Conservation (phyloP, 768 basidiomycete genomes). For the Amanita polypyramis region DNA sequence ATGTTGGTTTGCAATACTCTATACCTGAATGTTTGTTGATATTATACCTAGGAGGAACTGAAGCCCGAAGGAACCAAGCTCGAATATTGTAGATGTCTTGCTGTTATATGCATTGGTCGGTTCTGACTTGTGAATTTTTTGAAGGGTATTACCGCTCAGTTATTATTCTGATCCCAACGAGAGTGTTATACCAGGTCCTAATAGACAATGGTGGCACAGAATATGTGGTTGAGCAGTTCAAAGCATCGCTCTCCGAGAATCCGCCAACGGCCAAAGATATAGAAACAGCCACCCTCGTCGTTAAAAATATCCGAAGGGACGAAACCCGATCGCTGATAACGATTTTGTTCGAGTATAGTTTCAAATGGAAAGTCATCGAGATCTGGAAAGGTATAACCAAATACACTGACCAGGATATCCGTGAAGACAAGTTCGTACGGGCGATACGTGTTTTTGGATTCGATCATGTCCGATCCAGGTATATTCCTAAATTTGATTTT, state of each 20-base stretch:
- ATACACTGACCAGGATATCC: constrained; percentile 10
- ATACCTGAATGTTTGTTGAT: background rate
- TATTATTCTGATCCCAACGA: constrained; percentile 19
- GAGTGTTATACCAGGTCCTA: constrained; percentile 6
- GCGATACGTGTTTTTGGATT: constrained; percentile 7
- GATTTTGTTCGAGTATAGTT: constrained; percentile 13
- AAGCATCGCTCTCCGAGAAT: background rate
- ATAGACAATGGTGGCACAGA: background rate
- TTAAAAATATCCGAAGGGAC: constrained; percentile 7
- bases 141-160: constrained; percentile 20
- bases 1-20: constrained; percentile 17
- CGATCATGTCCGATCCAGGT: constrained; percentile 12
- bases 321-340: constrained; percentile 9
- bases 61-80: constrained; percentile 19
- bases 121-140: constrained; percentile 9
- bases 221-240: background rate
- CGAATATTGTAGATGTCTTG: constrained; percentile 19
- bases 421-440: constrained; percentile 5
- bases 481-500: background rate
- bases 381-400: constrained; percentile 19
- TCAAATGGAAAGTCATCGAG: constrained; percentile 18
- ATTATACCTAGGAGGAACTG: constrained; percentile 12
- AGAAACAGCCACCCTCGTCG: constrained; percentile 9
- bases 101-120: background rate
- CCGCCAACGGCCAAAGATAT: background rate